Evolutionary conservation across 2,329 filamentous ascomycete genomes (phyloP).

Genomic region (Claviceps capensis): DNA sequence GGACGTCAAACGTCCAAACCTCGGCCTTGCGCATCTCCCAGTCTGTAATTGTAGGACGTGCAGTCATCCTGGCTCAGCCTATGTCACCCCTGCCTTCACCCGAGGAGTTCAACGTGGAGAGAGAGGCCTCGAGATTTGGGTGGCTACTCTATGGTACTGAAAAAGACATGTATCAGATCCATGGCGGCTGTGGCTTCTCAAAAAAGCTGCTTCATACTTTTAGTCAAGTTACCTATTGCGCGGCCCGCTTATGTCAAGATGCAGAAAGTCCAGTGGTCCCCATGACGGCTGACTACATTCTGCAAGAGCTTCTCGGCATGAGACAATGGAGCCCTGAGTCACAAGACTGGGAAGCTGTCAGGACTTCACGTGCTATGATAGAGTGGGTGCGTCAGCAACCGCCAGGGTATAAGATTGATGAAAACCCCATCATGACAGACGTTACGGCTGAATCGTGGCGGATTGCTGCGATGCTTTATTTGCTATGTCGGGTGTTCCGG

Average conservation of each 20-base stretch:
- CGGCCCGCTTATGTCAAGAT: conserved; percentile 21
- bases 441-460: conserved; percentile 29
- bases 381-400: conserved; percentile 17
- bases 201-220: conserved; percentile 24
- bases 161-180: conserved; percentile 22
- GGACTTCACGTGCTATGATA: conserved; percentile 9
- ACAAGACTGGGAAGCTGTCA: conserved; percentile 11
- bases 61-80: conserved; percentile 25
- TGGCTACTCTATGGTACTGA: conserved; percentile 26
- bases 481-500: conserved; percentile 25
- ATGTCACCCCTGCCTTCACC: conserved; percentile 21
- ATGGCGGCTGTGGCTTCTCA: conserved; percentile 28
- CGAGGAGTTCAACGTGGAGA: conserved; percentile 14
- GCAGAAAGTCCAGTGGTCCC: conserved; percentile 18
- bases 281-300: conserved; percentile 16
- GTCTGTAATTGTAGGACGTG: conserved; percentile 25
- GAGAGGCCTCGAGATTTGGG: conserved; percentile 20
- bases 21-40: conserved; percentile 22
- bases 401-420: conserved; percentile 13
- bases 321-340: conserved; percentile 23
- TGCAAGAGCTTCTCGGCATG: conserved; percentile 16
- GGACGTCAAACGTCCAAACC: conserved; percentile 19
- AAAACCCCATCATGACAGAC: conserved; percentile 22
- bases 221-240: conserved; percentile 24
- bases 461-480: conserved; percentile 24